Evolutionary conservation across 768 basidiomycete species (phyloP), one percentile per base, ranked within the genome.

Genomic region (Pulveroboletus sp.): DNA sequence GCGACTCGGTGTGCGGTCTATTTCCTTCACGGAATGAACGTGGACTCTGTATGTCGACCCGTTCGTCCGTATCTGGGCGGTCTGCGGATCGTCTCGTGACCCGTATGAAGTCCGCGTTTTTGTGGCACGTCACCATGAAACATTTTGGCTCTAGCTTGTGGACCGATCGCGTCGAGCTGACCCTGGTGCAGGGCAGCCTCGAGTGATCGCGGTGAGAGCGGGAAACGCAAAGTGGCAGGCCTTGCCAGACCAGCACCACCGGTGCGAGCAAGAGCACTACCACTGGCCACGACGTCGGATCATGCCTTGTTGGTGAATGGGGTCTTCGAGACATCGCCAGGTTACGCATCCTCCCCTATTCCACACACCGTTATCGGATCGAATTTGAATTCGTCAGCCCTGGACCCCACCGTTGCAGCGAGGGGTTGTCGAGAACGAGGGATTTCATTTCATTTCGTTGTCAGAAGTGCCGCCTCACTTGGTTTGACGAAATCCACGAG

Each of bases 391-490:
- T 43, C 32, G 26, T 47, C 48, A 75, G 77, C 79, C 46, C 76
- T 85, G 49, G 74, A 81, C 63, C 76, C 77, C 49, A 54, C 51
- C 26, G 75, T 77, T 45, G 73, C 82, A 60, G 76, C 78, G 15
- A 44, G 60, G 36, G 76, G 75, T 39, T 78, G 21, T 82, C 49
- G 72, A 73, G 28, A 73, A 79, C 42, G 60, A 79, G 52, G 82
- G 78, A 39, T 76, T 76, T 55, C 62, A 70, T 45, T 66, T 21
- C 2, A 70, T 33, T 72, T 73, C 2, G 59, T 68, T 26, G 63
- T 66, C 60, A 78, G 78, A 36, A 78, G 80, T 62, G 76, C 76
- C 47, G 66, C 76, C 4, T 81, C 78, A 6, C 63, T 76, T 46
- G 78, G 78, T 1, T 78, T 77, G 12, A 70, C 65, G 17, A 82